phyloP scores from a whole-genome alignment of 1,139 yeast species.

The Candida freyschussii region DNA sequence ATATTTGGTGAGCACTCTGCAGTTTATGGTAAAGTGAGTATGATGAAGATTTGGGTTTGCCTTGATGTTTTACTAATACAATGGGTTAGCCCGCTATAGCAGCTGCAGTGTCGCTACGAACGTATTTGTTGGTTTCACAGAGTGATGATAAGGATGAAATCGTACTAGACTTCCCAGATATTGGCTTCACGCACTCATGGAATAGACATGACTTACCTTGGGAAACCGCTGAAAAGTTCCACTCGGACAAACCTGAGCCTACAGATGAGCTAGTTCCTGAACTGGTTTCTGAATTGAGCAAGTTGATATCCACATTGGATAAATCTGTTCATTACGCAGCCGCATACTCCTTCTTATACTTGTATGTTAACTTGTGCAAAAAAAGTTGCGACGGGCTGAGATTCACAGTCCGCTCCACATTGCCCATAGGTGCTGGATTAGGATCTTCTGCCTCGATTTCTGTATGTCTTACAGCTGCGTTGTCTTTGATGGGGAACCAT shows the following conservation, averaged over 20 bases:
- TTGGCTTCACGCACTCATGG: constrained; percentile 64
- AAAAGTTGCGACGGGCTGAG: constrained; percentile 44
- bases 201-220: constrained; percentile 55
- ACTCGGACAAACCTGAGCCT: constrained; percentile 32
- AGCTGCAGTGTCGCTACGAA: constrained; percentile 77
- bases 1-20: constrained; percentile 97
- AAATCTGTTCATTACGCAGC: constrained; percentile 71
- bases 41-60: constrained; percentile 15
- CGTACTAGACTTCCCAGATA: constrained; percentile 78
- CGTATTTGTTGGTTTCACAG: constrained; percentile 64
- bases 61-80: constrained; percentile 2
- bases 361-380: constrained; percentile 57
- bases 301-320: constrained; percentile 40
- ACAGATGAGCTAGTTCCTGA: constrained; percentile 59
- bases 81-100: constrained; percentile 69
- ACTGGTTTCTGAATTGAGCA: constrained; percentile 44
- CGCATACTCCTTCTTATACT: constrained; percentile 77
- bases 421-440: constrained; percentile 96
- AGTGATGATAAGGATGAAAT: constrained; percentile 35
- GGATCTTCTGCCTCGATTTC: constrained; percentile 93
- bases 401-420: constrained; percentile 70
- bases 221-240: constrained; percentile 34
- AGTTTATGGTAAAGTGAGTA: constrained; percentile 68
- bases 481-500: constrained; percentile 59
- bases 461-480: constrained; percentile 77